Conservation (phyloP, 192 early-diverging fungal species). For the Pilobolus umbonatus region DNA sequence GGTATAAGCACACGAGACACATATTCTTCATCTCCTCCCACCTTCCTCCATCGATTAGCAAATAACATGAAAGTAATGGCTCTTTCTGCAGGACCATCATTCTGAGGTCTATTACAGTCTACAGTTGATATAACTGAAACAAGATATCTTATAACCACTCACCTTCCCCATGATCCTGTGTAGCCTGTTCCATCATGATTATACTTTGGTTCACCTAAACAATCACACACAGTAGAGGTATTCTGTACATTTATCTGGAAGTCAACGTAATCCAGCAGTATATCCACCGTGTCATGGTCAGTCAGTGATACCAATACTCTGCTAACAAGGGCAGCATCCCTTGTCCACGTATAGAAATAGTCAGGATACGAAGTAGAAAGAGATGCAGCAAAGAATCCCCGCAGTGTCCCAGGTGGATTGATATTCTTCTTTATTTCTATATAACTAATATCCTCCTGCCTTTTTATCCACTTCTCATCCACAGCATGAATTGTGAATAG, state of each 20-base stretch:
- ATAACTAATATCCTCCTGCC: slow-evolving; percentile 2
- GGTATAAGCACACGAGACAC: not conserved
- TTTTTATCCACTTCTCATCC: slow-evolving; percentile 8
- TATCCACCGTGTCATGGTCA: slow-evolving; percentile 22
- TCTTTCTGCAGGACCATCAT: slow-evolving; percentile 64
- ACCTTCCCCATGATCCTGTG: slow-evolving; percentile 45
- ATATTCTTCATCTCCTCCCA: not conserved
- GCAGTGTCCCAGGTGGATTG: slow-evolving; percentile 13
- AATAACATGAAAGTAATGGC: slow-evolving; percentile 37
- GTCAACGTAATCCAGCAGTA: slow-evolving; percentile 27
- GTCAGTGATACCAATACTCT: not conserved
- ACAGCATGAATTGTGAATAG: too few relatives aligned
- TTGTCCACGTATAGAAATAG: slow-evolving; percentile 75
- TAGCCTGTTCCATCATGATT: slow-evolving; percentile 49
- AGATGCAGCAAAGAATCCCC: slow-evolving; percentile 30
- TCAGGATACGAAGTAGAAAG: slow-evolving; percentile 41
- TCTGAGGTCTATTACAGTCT: slow-evolving; percentile 49
- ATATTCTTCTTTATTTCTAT: slow-evolving; percentile 19
- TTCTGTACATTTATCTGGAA: slow-evolving; percentile 32
- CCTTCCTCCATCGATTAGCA: slow-evolving; percentile 13
- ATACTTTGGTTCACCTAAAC: slow-evolving; percentile 66
- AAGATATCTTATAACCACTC: not conserved
- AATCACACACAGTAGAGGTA: slow-evolving; percentile 21
- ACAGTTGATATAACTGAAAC: not conserved
- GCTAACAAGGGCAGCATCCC: slow-evolving; percentile 39